These are phyloP conservation scores for Herpetospermum pedunculosum DNA, from an alignment of 306 rosid genomes.

Conservation along the genomic window DNA sequence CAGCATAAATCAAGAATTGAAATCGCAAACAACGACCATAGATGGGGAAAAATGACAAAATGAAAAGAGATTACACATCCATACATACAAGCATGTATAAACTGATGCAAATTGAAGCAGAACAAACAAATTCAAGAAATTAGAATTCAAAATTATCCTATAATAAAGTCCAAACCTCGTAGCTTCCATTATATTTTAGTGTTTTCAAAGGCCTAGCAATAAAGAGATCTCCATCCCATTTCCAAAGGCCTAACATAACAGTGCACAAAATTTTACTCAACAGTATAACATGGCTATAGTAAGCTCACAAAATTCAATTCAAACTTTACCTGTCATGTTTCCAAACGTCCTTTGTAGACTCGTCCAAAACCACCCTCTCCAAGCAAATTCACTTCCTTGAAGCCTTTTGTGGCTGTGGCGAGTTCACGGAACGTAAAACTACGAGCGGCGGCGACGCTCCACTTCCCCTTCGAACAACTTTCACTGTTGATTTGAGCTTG, in stretches of 20 bases:
- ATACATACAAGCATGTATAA: neutral
- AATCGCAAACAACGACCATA: neutral
- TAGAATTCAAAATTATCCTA: too few species aligned
- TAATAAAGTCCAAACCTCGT: too few species aligned
- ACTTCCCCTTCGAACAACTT: constrained; percentile 5
- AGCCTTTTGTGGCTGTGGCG: constrained; percentile 62
- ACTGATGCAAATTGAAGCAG: neutral
- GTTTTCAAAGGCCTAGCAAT: too few species aligned
- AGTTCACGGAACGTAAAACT: constrained; percentile 73
- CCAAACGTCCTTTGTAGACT: constrained; percentile 84
- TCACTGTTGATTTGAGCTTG: constrained; percentile 9
- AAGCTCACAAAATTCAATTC: neutral
- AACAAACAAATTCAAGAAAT: neutral
- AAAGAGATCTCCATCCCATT: too few species aligned
- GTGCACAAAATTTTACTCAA: neutral
- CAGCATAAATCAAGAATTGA: neutral
- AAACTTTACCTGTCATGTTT: constrained; percentile 46
- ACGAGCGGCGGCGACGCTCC: constrained; percentile 24
- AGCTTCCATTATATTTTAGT: too few species aligned
- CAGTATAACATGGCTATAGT: neutral
- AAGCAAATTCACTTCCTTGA: constrained; percentile 57
- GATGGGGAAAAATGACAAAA: neutral
- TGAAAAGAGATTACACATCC: neutral
- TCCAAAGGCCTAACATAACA: too few species aligned
- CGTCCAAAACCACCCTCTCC: constrained; percentile 99